These are phyloP conservation scores for Batkoa obscura DNA, from an alignment of 371 early-diverging fungal genomes.

Conservation along the genomic window DNA sequence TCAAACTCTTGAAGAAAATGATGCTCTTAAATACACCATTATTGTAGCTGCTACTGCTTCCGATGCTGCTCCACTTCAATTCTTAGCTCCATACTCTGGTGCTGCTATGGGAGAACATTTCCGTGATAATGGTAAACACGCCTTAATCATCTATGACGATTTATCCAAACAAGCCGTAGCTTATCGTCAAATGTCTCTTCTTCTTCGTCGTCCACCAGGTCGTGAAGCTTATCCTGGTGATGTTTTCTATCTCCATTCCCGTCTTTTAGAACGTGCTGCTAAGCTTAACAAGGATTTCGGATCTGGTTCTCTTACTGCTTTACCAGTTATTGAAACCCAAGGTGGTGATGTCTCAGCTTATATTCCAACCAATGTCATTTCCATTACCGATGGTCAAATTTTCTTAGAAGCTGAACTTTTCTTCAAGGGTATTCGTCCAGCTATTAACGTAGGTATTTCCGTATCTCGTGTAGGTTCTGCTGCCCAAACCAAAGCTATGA, in stretches of 20 bases:
- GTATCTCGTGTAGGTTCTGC: slow-evolving; percentile 96
- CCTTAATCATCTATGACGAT: slow-evolving; percentile 92
- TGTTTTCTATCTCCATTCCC: slow-evolving; percentile 93
- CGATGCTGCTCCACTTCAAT: slow-evolving; percentile 90
- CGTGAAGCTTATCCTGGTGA: slow-evolving; percentile 97
- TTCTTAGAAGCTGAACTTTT: slow-evolving; percentile 96
- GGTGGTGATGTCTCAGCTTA: slow-evolving; percentile 97
- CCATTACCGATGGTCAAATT: slow-evolving; percentile 93
- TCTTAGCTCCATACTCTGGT: slow-evolving; percentile 90
- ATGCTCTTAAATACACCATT: slow-evolving; percentile 85
- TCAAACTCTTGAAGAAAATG: slow-evolving; percentile 76
- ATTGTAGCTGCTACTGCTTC: slow-evolving; percentile 91
- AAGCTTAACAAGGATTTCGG: slow-evolving; percentile 88
- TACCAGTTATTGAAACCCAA: slow-evolving; percentile 94
- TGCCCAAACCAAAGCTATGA: slow-evolving; percentile 96
- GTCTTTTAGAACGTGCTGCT: slow-evolving; percentile 90
- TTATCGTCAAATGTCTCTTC: slow-evolving; percentile 93
- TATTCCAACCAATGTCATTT: slow-evolving; percentile 97
- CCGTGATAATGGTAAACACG: slow-evolving; percentile 94
- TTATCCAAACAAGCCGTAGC: slow-evolving; percentile 95
- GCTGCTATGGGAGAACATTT: slow-evolving; percentile 92
- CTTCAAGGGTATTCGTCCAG: slow-evolving; percentile 95
- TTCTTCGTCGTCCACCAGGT: slow-evolving; percentile 94
- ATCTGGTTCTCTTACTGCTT: slow-evolving; percentile 85
- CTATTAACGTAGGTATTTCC: slow-evolving; percentile 96